Conservation (phyloP, 2,329 filamentous ascomycete genomes). For the Neopestalotiopsis sp. region DNA sequence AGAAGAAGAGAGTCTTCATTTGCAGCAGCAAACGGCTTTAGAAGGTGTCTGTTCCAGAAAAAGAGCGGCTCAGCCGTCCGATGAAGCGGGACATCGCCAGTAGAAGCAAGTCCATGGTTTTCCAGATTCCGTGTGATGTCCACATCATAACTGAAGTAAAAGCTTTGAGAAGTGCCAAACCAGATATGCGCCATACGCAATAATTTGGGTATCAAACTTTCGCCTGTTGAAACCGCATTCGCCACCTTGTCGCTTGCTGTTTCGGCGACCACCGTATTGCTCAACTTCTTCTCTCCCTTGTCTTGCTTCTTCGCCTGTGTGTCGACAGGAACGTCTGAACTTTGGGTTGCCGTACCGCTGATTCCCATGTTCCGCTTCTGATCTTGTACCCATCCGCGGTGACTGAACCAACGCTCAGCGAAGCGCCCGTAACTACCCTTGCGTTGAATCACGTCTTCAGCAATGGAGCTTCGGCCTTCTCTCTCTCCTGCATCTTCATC, state of each 20-base stretch:
- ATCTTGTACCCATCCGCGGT: constrained; percentile 78
- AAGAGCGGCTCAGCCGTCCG: constrained; percentile 76
- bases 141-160: constrained; percentile 94
- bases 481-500: constrained; percentile 24
- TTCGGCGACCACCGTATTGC: constrained; percentile 33
- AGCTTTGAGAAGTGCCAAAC: constrained; percentile 81
- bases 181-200: constrained; percentile 83
- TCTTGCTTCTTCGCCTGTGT: constrained; percentile 22
- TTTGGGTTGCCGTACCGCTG: constrained; percentile 45
- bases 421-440: constrained; percentile 88
- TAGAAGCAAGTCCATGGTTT: constrained; percentile 40
- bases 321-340: constrained; percentile 23
- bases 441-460: constrained; percentile 84
- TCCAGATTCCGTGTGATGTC: constrained; percentile 78
- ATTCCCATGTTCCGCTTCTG: constrained; percentile 73
- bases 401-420: constrained; percentile 89
- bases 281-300: constrained; percentile 31
- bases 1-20: constrained; percentile 74
- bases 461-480: constrained; percentile 66
- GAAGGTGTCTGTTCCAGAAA: constrained; percentile 88
- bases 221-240: constrained; percentile 41
- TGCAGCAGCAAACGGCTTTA: constrained; percentile 75
- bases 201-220: constrained; percentile 78
- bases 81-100: constrained; percentile 65
- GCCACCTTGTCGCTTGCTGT: constrained; percentile 28